A percentile compares a stretch with the other conserved stretches of the same genome.
Conservation (phyloP, 1,284 basidiomycete genomes). For the Wolfiporia cocos region DNA sequence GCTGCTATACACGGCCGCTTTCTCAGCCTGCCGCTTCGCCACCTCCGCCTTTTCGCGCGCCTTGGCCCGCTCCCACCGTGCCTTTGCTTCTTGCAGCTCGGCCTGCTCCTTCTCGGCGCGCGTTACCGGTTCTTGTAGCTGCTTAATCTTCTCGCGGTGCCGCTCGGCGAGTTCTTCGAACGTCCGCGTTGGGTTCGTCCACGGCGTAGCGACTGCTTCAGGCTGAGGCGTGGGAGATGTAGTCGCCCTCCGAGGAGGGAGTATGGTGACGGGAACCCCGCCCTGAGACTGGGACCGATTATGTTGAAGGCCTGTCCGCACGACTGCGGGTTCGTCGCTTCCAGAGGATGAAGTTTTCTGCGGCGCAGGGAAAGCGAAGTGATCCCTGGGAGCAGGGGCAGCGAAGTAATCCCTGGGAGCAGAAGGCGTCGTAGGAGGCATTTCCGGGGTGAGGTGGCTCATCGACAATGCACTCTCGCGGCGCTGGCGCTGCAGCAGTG, state of each 20-base stretch:
- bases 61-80: slow-evolving; percentile 72
- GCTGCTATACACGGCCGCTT: slow-evolving; percentile 44
- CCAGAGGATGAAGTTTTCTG: too few relatives aligned
- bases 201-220: slow-evolving; percentile 32
- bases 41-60: slow-evolving; percentile 65
- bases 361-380: background rate
- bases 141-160: slow-evolving; percentile 74
- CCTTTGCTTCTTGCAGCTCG: slow-evolving; percentile 59
- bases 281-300: slow-evolving; percentile 29
- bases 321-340: slow-evolving; percentile 21
- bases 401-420: background rate
- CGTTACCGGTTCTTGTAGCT: slow-evolving; percentile 70
- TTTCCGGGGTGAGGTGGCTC: slow-evolving; percentile 22
- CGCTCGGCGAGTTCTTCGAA: slow-evolving; percentile 78
- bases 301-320: slow-evolving; percentile 21
- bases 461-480: slow-evolving; percentile 50
- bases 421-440: background rate
- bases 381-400: background rate
- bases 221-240: slow-evolving; percentile 22
- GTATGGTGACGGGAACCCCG: slow-evolving; percentile 54
- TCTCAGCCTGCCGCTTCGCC: slow-evolving; percentile 63
- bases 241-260: slow-evolving; percentile 51
- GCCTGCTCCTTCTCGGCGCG: slow-evolving; percentile 67
- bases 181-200: slow-evolving; percentile 49
- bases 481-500: slow-evolving; percentile 57